Conservation (phyloP, 1,284 basidiomycete species). For the Wallemia mellicola region DNA sequence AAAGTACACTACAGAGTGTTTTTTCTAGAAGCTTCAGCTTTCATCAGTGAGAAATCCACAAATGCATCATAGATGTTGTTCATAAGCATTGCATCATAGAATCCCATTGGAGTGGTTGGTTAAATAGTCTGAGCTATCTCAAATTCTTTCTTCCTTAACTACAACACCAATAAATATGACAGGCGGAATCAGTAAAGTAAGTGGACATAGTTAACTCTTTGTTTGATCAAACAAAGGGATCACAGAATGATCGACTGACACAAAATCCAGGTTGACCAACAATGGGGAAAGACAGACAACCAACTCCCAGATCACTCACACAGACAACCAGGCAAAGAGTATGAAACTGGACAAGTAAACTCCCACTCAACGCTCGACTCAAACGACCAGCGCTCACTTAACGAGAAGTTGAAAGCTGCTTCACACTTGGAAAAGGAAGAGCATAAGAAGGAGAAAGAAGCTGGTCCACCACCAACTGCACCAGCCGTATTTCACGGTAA, state of each 20-base stretch:
- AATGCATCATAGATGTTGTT: too few relatives aligned
- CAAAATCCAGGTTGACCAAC: neutral
- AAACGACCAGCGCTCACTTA: neutral
- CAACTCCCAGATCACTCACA: neutral
- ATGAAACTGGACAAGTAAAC: neutral
- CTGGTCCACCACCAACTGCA: neutral
- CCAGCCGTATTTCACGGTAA: constrained; percentile 20
- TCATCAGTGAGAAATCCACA: too few relatives aligned
- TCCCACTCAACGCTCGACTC: neutral
- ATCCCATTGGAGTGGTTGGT: neutral
- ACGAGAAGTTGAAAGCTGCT: neutral
- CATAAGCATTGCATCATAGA: neutral
- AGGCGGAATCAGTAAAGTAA: neutral
- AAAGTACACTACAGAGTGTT: too few relatives aligned
- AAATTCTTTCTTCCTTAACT: neutral
- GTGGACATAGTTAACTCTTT: too few relatives aligned
- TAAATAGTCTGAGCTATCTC: neutral
- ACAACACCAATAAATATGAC: neutral
- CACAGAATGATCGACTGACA: too few relatives aligned
- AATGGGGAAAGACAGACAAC: constrained; percentile 1
- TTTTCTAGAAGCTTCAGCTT: too few relatives aligned
- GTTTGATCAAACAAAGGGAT: too few relatives aligned
- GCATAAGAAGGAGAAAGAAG: neutral
- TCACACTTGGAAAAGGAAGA: neutral
- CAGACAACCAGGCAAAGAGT: neutral